These are phyloP conservation scores for Fusarium sp. DNA, from an alignment of 2,329 filamentous ascomycete genomes.

Conservation along the genomic window DNA sequence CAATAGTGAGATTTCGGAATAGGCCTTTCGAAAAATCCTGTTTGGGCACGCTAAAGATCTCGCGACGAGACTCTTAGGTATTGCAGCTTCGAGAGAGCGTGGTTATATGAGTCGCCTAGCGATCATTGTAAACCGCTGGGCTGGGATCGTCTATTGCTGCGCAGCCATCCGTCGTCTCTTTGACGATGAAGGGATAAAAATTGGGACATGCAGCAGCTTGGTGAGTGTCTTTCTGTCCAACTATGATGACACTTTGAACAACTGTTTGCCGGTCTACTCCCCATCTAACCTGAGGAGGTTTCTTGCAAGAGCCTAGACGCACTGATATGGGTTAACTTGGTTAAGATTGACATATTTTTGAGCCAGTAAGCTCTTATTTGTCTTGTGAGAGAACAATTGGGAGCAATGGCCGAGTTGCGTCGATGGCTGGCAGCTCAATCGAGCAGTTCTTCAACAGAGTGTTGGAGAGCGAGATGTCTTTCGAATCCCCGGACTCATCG, in stretches of 20 bases:
- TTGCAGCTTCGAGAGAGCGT: background rate
- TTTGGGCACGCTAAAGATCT: background rate
- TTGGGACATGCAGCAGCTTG: background rate
- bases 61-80: background rate
- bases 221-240: no score
- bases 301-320: background rate
- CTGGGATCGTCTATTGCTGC: background rate
- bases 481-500: background rate
- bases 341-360: no score
- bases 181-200: background rate
- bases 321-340: background rate
- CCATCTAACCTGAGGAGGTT: background rate
- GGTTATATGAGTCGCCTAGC: background rate
- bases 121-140: background rate
- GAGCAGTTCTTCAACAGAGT: background rate
- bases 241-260: background rate
- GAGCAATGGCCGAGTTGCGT: background rate
- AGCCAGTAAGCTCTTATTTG: background rate
- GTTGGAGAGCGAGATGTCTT: background rate
- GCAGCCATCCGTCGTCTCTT: background rate
- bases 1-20: background rate
- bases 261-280: background rate
- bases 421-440: background rate
- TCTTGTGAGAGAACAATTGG: background rate
- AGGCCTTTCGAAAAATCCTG: background rate